Evolutionary conservation across 2,329 filamentous ascomycete species (phyloP).

Genomic region (Ceratocystis harringtonii): DNA sequence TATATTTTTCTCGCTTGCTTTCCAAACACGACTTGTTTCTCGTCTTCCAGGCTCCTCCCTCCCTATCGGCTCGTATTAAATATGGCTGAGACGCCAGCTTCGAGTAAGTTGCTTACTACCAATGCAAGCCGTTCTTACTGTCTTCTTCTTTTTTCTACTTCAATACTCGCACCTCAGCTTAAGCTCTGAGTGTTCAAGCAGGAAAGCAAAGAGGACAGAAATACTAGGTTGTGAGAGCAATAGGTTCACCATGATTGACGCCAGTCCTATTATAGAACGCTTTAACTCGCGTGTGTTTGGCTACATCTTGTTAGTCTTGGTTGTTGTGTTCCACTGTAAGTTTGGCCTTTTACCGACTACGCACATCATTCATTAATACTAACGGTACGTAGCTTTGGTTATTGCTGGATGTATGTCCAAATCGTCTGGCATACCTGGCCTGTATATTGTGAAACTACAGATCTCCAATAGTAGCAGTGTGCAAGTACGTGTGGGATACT

Average conservation of each 20-base stretch:
- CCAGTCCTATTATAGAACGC: slow-evolving; percentile 11
- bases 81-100: slow-evolving; percentile 16
- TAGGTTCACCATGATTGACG: slow-evolving; percentile 11
- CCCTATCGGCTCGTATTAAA: slow-evolving; percentile 7
- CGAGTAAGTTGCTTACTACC: slow-evolving; percentile 11
- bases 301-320: slow-evolving; percentile 14
- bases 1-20: neutral
- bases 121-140: neutral
- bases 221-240: neutral
- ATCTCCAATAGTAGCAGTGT: slow-evolving; percentile 6
- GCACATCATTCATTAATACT: neutral
- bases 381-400: slow-evolving; percentile 5
- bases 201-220: neutral
- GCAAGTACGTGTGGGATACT: slow-evolving; percentile 16
- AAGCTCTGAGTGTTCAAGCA: neutral
- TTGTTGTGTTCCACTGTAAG: slow-evolving; percentile 17
- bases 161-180: neutral
- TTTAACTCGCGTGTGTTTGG: slow-evolving; percentile 17
- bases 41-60: neutral
- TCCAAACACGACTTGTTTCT: neutral
- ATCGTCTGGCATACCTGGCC: slow-evolving; percentile 14
- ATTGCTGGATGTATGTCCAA: slow-evolving; percentile 18
- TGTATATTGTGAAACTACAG: slow-evolving; percentile 15
- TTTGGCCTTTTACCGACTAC: neutral
- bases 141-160: neutral